Evolutionary conservation across 2,329 filamentous ascomycete genomes (phyloP).

Genomic region (Pyricularia grisea): DNA sequence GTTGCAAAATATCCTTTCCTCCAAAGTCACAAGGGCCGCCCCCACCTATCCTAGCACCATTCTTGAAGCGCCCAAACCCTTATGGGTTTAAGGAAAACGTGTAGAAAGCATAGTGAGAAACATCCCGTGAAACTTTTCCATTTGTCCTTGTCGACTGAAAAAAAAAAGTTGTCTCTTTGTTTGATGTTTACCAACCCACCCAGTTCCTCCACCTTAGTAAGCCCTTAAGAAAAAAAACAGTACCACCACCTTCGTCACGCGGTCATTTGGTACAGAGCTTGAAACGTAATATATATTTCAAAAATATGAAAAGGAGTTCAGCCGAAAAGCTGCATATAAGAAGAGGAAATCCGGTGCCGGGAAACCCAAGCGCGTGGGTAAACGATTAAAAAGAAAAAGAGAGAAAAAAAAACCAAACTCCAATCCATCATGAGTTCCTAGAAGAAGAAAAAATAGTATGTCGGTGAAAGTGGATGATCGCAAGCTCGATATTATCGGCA

Average conservation of each 20-base stretch:
- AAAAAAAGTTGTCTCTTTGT: not conserved
- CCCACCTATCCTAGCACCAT: not conserved
- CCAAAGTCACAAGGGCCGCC: not conserved
- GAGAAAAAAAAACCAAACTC: not conserved
- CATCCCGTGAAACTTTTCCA: not conserved
- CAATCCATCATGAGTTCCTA: not conserved
- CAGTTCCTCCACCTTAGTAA: not conserved
- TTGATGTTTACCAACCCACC: not conserved
- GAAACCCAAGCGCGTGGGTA: not conserved
- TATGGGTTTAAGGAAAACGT: not conserved
- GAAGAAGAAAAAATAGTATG: not conserved
- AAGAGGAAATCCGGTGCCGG: not conserved
- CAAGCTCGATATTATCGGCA: not conserved
- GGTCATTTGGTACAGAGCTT: not conserved
- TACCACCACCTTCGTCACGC: not conserved
- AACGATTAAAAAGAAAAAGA: not conserved
- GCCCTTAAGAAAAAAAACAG: not conserved
- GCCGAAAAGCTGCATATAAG: not conserved
- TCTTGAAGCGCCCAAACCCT: not conserved
- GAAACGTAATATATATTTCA: not conserved
- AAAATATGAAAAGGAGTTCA: not conserved
- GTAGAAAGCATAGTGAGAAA: not conserved
- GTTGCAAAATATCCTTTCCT: not conserved
- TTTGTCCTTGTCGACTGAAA: not conserved
- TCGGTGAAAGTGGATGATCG: not conserved